Percentiles rank a stretch among this genome's conserved stretches.
phyloP scores from a whole-genome alignment of 208 protist genomes.

The Crithidia acanthocephali region DNA sequence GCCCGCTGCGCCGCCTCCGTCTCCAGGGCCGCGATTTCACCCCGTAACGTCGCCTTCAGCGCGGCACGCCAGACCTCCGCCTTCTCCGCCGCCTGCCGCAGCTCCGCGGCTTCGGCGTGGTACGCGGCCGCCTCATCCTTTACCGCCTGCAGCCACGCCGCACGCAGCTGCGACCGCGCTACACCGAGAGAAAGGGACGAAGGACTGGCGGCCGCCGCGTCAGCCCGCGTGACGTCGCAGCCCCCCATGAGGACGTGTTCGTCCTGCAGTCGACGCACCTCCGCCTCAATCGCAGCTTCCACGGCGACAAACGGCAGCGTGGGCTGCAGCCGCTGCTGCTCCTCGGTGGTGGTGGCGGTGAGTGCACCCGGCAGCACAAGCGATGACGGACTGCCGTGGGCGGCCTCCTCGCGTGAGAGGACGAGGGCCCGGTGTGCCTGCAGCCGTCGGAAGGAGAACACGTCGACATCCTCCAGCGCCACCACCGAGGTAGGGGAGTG shows the following conservation, averaged over 20 bases:
- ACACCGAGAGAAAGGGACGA: background rate
- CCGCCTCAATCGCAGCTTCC: slow-evolving; percentile 13
- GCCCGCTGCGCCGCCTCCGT: slow-evolving; percentile 10
- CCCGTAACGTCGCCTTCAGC: slow-evolving; percentile 14
- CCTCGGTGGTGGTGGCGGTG: background rate
- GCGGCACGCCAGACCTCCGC: slow-evolving; percentile 17
- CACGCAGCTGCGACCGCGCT: slow-evolving; percentile 9
- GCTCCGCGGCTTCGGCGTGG: slow-evolving; percentile 8
- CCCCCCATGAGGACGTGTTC: slow-evolving; percentile 7
- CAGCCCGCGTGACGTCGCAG: background rate
- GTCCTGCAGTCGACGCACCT: slow-evolving; percentile 20
- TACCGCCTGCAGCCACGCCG: slow-evolving; percentile 12
- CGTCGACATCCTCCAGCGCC: slow-evolving; percentile 30
- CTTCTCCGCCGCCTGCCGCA: slow-evolving; percentile 21
- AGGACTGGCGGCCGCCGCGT: background rate
- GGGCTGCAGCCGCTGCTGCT: slow-evolving; percentile 16
- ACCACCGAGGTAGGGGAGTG: background rate
- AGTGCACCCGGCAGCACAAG: background rate
- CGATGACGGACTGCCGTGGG: background rate
- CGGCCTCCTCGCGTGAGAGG: background rate
- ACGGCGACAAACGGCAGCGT: slow-evolving; percentile 10
- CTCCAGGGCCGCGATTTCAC: slow-evolving; percentile 28
- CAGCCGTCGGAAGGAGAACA: slow-evolving; percentile 17
- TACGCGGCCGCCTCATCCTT: slow-evolving; percentile 21
- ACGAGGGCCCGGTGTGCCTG: slow-evolving; percentile 18